Evolutionary conservation across 768 basidiomycete genomes (phyloP).

Genomic region (Paxillus ammoniavirescens): DNA sequence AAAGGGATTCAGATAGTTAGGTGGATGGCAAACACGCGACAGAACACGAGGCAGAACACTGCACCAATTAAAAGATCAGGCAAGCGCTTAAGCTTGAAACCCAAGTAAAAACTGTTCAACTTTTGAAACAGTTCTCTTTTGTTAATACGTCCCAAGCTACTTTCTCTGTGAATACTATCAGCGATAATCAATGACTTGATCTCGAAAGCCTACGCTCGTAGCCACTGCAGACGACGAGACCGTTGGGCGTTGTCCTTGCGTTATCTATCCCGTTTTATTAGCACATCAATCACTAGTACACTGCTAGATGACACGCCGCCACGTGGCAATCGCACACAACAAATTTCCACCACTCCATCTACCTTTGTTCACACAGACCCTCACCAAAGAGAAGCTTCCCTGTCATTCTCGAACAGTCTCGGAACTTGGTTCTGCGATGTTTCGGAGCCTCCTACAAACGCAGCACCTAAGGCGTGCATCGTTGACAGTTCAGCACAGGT

Average conservation of each 20-base stretch:
- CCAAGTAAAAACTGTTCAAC: neutral
- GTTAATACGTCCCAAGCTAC: neutral
- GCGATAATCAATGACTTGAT: conserved; percentile 9
- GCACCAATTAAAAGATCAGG: conserved; percentile 10
- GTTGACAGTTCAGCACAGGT: conserved; percentile 20
- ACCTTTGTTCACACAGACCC: neutral
- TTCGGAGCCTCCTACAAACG: conserved; percentile 21
- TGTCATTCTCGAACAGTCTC: conserved; percentile 1
- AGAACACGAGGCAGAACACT: conserved; percentile 55
- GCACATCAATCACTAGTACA: neutral
- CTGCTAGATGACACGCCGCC: neutral
- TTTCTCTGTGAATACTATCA: neutral
- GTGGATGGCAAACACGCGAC: conserved; percentile 39
- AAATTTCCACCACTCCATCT: neutral
- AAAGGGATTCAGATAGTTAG: conserved; percentile 26
- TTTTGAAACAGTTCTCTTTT: neutral
- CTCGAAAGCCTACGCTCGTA: conserved; percentile 4
- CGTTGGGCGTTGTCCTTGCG: too few relatives aligned
- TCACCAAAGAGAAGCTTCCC: neutral
- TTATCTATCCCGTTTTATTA: neutral
- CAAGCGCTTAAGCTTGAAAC: neutral
- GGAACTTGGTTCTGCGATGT: conserved; percentile 20
- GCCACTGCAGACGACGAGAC: neutral
- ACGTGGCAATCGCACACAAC: conserved; percentile 3
- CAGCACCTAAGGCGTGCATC: conserved; percentile 11